These are phyloP conservation scores for Monilinia fructigena DNA, from an alignment of 2,329 filamentous ascomycete species.

Conservation along the genomic window DNA sequence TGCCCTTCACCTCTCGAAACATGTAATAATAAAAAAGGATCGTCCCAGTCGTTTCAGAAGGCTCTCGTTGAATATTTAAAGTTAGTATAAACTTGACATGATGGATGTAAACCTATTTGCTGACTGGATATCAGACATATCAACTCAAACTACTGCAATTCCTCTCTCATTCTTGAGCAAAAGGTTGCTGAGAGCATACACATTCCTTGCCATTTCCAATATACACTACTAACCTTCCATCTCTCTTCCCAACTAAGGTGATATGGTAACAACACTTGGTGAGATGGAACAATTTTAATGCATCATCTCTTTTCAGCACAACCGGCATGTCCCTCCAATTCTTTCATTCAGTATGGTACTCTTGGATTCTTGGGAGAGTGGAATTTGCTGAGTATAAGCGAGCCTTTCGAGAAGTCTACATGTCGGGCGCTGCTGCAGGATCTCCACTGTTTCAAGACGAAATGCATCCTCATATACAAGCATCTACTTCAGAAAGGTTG, in stretches of 20 bases:
- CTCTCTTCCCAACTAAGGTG: constrained; percentile 70
- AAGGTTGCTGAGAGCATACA: constrained; percentile 72
- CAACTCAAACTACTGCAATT: constrained; percentile 72
- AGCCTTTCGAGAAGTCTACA: constrained; percentile 89
- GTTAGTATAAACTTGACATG: constrained; percentile 25
- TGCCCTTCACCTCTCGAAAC: constrained; percentile 67
- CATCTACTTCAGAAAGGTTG: constrained; percentile 28
- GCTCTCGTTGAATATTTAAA: constrained; percentile 43
- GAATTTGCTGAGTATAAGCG: constrained; percentile 90
- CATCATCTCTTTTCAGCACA: constrained; percentile 82
- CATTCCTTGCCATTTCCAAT: constrained; percentile 69
- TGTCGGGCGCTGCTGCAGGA: constrained; percentile 60
- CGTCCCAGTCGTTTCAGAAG: constrained; percentile 42
- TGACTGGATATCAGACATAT: constrained; percentile 58
- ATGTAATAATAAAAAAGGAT: constrained; percentile 66
- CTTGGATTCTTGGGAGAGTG: constrained; percentile 94
- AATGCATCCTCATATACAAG: constrained; percentile 37
- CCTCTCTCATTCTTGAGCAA: constrained; percentile 81
- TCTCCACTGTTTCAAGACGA: constrained; percentile 38
- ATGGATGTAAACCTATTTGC: background rate
- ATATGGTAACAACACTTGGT: constrained; percentile 85
- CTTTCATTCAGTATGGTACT: constrained; percentile 94
- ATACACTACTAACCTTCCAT: constrained; percentile 50
- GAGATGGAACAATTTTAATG: constrained; percentile 87
- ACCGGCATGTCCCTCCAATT: constrained; percentile 82